These are phyloP conservation scores for Pseudoperonospora humuli DNA, from an alignment of 352 stramenopile species.

Conservation along the genomic window DNA sequence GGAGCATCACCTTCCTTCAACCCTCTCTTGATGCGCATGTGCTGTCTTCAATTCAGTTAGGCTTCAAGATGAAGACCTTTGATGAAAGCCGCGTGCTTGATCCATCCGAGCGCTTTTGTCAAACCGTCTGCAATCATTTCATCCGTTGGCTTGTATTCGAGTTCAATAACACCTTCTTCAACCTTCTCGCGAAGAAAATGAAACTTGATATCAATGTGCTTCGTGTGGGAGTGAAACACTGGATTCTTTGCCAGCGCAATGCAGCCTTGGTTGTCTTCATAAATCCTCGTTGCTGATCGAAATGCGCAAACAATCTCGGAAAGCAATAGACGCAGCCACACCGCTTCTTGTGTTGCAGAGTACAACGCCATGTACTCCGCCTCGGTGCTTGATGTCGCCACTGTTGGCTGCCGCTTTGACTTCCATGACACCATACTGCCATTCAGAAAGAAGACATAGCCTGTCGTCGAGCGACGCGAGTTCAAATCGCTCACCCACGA, in stretches of 20 bases:
- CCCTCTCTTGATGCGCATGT: too few relatives aligned
- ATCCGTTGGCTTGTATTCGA: background rate
- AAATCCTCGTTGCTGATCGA: conserved; percentile 1
- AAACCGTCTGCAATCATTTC: background rate
- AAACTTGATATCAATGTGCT: too few relatives aligned
- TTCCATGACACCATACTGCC: conserved; percentile 2
- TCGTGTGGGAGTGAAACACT: conserved; percentile 12
- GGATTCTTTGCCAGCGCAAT: conserved; percentile 17
- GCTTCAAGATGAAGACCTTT: too few relatives aligned
- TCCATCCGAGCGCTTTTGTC: background rate
- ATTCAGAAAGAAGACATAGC: too few relatives aligned
- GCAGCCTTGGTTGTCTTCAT: conserved; percentile 18
- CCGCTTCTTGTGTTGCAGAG: background rate
- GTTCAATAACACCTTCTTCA: background rate
- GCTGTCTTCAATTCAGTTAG: too few relatives aligned
- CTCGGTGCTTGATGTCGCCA: conserved; percentile 19
- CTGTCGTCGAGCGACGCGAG: background rate
- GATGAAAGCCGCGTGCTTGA: background rate
- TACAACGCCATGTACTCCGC: conserved; percentile 16
- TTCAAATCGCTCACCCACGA: background rate
- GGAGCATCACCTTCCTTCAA: too few relatives aligned
- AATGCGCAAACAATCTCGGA: background rate
- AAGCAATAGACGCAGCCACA: conserved; percentile 12
- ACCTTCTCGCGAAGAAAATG: conserved; percentile 17
- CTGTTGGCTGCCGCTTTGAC: conserved; percentile 14